These are phyloP conservation scores for Talaromyces adpressus DNA, from an alignment of 495 filamentous ascomycete species.

Conservation along the genomic window DNA sequence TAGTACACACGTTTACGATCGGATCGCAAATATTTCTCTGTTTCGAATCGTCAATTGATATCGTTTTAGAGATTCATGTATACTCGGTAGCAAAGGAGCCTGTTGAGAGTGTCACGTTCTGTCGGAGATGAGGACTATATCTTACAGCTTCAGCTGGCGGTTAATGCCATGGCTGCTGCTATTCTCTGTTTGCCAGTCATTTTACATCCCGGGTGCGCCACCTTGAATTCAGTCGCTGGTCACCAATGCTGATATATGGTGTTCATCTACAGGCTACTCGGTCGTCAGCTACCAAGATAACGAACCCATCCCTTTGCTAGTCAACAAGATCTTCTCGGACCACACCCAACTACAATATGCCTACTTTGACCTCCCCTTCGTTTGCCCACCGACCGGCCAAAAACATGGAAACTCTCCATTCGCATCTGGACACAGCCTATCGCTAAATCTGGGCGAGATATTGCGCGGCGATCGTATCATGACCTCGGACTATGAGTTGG, in stretches of 20 bases:
- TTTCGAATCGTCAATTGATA: neutral
- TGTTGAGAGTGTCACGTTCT: neutral
- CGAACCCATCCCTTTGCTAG: slow-evolving; percentile 79
- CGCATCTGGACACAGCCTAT: slow-evolving; percentile 72
- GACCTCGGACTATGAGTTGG: slow-evolving; percentile 80
- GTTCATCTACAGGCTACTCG: slow-evolving; percentile 51
- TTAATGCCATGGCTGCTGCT: slow-evolving; percentile 33
- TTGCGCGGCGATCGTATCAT: slow-evolving; percentile 86
- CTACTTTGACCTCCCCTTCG: slow-evolving; percentile 88
- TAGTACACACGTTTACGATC: neutral
- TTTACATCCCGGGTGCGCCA: slow-evolving; percentile 70
- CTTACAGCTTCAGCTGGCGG: slow-evolving; percentile 16
- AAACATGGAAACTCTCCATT: slow-evolving; percentile 63
- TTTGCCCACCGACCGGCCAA: slow-evolving; percentile 73
- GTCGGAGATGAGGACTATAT: neutral
- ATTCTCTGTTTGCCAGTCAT: slow-evolving; percentile 47
- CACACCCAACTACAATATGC: slow-evolving; percentile 89
- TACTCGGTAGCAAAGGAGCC: neutral
- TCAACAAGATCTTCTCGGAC: slow-evolving; percentile 94
- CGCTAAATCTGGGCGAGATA: slow-evolving; percentile 89
- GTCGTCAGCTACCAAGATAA: slow-evolving; percentile 75
- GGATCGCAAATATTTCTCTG: slow-evolving; percentile 13
- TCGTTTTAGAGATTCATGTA: neutral
- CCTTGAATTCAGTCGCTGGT: neutral
- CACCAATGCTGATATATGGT: neutral